Percentiles rank a stretch among this genome's conserved stretches.
Conservation (phyloP, 805 yeast genomes). For the Candida namnaoensis region DNA sequence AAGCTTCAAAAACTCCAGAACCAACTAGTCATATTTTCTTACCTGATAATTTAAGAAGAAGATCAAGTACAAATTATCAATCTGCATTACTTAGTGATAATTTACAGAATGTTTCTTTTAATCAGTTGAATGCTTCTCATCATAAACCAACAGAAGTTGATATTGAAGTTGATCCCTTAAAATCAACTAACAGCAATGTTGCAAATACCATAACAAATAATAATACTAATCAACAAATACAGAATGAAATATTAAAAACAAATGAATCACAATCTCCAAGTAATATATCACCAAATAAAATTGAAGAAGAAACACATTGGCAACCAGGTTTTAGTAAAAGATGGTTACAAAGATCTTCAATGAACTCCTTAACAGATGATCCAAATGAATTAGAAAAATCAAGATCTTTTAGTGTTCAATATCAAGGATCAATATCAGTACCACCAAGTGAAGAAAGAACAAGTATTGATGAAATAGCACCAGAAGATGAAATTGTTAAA, state of each 20-base stretch:
- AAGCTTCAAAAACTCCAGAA: constrained; percentile 10
- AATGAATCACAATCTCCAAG: too few relatives aligned
- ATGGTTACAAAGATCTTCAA: neutral
- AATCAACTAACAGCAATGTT: too few relatives aligned
- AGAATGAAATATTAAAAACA: constrained; percentile 4
- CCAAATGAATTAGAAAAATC: neutral
- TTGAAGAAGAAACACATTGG: neutral
- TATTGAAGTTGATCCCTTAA: too few relatives aligned
- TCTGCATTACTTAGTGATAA: constrained; percentile 1
- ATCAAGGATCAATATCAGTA: neutral
- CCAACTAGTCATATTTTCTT: neutral
- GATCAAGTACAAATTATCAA: constrained; percentile 2
- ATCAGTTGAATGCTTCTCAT: neutral
- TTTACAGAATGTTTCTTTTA: neutral
- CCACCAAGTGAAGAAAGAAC: too few relatives aligned
- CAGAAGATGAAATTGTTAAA: too few relatives aligned
- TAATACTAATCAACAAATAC: constrained; percentile 16
- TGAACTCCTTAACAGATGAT: neutral
- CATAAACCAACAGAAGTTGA: too few relatives aligned
- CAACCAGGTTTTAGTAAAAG: neutral
- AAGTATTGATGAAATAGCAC: too few relatives aligned
- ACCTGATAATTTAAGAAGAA: neutral
- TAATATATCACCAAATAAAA: too few relatives aligned
- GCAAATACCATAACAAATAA: constrained; percentile 1
- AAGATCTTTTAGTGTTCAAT: neutral